phyloP scores from a whole-genome alignment of 495 filamentous ascomycete species.

The Glarea lozoyensis region DNA sequence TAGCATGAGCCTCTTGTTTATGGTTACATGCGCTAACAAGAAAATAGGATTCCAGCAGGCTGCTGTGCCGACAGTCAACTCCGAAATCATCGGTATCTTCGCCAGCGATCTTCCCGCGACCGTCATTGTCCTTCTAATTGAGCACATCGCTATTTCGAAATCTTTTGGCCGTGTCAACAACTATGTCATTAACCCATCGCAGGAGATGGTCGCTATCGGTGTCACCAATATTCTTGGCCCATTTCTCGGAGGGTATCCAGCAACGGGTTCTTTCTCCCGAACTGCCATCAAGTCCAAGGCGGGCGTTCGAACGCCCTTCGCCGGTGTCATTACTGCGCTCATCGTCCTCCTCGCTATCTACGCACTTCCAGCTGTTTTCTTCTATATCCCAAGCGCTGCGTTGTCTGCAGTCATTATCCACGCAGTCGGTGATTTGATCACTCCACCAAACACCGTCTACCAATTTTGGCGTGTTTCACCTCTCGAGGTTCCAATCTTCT shows the following conservation, averaged over 20 bases:
- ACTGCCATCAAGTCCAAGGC: conserved; percentile 98
- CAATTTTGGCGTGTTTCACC: conserved; percentile 94
- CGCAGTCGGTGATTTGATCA: conserved; percentile 91
- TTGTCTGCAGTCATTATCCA: conserved; percentile 97
- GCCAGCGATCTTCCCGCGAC: conserved; percentile 61
- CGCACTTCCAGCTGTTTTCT: conserved; percentile 85
- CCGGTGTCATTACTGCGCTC: conserved; percentile 79
- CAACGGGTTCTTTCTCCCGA: conserved; percentile 93
- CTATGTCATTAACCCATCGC: conserved; percentile 95
- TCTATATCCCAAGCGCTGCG: conserved; percentile 78
- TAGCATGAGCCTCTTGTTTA: background rate
- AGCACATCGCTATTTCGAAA: conserved; percentile 96
- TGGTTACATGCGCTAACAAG: conserved; percentile 3
- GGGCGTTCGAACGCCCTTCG: conserved; percentile 87
- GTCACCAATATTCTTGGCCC: conserved; percentile 86
- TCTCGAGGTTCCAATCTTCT: conserved; percentile 87
- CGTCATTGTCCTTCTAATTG: conserved; percentile 90
- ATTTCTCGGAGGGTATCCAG: conserved; percentile 89
- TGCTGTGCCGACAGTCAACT: conserved; percentile 62
- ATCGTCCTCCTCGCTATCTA: conserved; percentile 95
- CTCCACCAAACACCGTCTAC: conserved; percentile 86
- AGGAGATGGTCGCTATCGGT: conserved; percentile 94
- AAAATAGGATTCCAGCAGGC: conserved; percentile 56
- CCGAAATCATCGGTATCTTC: conserved; percentile 35
- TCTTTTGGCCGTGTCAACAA: conserved; percentile 96